Percentiles rank a stretch among this genome's conserved stretches.
These are phyloP conservation scores for Candida broadrunensis DNA, from an alignment of 805 yeast genomes.

Conservation along the genomic window DNA sequence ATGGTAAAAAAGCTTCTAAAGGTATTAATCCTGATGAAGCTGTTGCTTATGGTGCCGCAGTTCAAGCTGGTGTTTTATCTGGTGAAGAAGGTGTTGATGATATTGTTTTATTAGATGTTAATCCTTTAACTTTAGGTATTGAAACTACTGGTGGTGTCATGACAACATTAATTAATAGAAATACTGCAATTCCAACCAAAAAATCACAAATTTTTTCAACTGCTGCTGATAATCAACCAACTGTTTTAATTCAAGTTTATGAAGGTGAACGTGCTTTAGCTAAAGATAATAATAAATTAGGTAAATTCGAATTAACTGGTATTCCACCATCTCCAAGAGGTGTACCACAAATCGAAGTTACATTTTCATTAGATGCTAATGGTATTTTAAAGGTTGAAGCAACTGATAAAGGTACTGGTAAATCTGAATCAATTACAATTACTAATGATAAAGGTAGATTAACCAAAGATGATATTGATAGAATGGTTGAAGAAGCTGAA, in stretches of 20 bases:
- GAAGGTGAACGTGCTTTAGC: constrained; percentile 99
- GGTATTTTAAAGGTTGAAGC: constrained; percentile 99
- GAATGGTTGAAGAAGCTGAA: constrained; percentile 98
- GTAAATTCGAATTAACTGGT: constrained; percentile 97
- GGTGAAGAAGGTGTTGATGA: constrained; percentile 96
- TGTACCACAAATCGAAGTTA: constrained; percentile 98
- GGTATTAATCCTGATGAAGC: constrained; percentile 52
- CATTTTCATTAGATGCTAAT: constrained; percentile 98
- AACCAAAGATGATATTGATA: constrained; percentile 93
- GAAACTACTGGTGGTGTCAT: constrained; percentile 99
- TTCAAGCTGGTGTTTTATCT: constrained; percentile 97
- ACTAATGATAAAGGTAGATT: constrained; percentile 99
- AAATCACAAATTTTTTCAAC: constrained; percentile 99
- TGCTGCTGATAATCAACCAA: constrained; percentile 97
- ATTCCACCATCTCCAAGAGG: constrained; percentile 99
- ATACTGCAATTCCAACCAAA: constrained; percentile 98
- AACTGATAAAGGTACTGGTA: constrained; percentile 97
- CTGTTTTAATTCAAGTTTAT: constrained; percentile 98
- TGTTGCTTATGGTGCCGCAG: constrained; percentile 77
- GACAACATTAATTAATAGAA: constrained; percentile 99
- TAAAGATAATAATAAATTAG: constrained; percentile 93
- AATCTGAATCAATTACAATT: constrained; percentile 96
- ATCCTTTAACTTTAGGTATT: constrained; percentile 98
- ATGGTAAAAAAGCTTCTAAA: constrained; percentile 51
- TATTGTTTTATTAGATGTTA: constrained; percentile 92